Conservation (phyloP, 2,329 filamentous ascomycete genomes). For the Conoideocrella luteorostrata region DNA sequence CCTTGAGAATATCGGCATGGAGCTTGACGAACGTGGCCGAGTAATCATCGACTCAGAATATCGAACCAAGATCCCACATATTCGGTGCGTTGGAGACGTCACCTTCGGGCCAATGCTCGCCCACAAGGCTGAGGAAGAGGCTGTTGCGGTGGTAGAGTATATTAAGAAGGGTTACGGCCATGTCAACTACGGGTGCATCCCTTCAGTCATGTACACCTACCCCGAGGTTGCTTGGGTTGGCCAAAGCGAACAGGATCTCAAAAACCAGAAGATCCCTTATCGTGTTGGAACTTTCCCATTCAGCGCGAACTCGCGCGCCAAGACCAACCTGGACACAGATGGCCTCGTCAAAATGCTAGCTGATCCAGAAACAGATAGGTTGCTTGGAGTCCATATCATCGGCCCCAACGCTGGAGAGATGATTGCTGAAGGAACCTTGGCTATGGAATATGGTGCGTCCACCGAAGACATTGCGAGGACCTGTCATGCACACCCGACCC, state of each 20-base stretch:
- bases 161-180: constrained; percentile 97
- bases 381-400: constrained; percentile 94
- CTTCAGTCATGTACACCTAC: constrained; percentile 99
- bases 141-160: constrained; percentile 88
- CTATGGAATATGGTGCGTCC: constrained; percentile 92
- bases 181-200: constrained; percentile 97
- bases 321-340: constrained; percentile 96
- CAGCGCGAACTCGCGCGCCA: constrained; percentile 94
- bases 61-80: constrained; percentile 95
- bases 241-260: constrained; percentile 93
- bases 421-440: constrained; percentile 95
- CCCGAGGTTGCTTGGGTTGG: constrained; percentile 98
- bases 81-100: constrained; percentile 90
- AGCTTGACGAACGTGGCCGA: constrained; percentile 87
- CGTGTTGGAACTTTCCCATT: constrained; percentile 93
- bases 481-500: constrained; percentile 91
- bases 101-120: constrained; percentile 99
- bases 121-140: constrained; percentile 99
- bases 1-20: constrained; percentile 87
- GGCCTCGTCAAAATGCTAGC: constrained; percentile 96
- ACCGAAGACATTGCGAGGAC: constrained; percentile 93
- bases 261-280: constrained; percentile 85
- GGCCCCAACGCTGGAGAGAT: constrained; percentile 96
- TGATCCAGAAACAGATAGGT: constrained; percentile 91
- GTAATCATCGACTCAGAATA: constrained; percentile 98